Base-by-base conservation (phyloP, 192 early-diverging fungal species). In the Oehlia diaphana region DNA sequence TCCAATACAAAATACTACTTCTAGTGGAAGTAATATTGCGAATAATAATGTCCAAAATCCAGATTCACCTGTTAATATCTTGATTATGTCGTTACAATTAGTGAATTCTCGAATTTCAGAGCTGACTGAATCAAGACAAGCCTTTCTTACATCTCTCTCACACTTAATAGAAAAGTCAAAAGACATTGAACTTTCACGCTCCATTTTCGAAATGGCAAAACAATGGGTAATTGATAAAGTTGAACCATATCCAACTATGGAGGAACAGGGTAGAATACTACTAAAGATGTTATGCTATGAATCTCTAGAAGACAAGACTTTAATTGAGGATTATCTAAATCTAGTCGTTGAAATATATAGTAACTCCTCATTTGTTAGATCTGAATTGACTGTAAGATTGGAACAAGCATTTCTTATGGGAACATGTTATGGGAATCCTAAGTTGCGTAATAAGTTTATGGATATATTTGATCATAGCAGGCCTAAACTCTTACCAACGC, bases 391-490 rank as follows among this genome's bases (percentile, higher is more conserved):
- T 0, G 94, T 97, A 12, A 89, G 94, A 12, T 84, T 99, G 4
- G 98, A 99, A 83, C 90, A 94, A 79, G 96, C 96, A 5, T 99
- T 99, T 81, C 87, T 99, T 82, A 86, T 94, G 75, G 98, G 97
- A 10, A 95, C 95, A 44, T 91, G 92, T 50, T 90, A 89, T 79
- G 88, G 90, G 14, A 94, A 96, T 81, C 93, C 95, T 63, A 83
- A 86, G 49, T 88, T 98, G 71, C 89, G 98, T 19, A 88, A 89
- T 28, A 84, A 90, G 69, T 99, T 99, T 83, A 85, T 92, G 26
- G 88, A 87, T 2, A 93, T 96, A 16, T 93, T 98, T 74, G 92
- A 98, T 67, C 81, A 90, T 14, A 95, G 93, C 78, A 88, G 97
- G 74, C 88, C 90, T 28, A 87, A 87, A 8, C 83, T 89, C 1